phyloP scores from a whole-genome alignment of 2,329 filamentous ascomycete species.

The Ceratocystis ficicola region DNA sequence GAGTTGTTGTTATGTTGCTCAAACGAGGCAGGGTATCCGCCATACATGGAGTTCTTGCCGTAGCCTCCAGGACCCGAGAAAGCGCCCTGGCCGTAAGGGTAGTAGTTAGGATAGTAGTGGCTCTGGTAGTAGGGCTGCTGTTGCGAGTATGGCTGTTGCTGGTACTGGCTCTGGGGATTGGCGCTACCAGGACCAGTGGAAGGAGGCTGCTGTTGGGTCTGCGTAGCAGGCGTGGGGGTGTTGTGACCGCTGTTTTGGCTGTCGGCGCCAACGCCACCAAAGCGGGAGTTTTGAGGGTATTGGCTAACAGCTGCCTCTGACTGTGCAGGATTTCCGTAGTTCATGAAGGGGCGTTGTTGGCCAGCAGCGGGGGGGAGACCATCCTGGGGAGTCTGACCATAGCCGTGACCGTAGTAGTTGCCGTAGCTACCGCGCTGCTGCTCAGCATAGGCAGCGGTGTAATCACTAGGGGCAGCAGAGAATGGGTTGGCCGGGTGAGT shows the following conservation, averaged over 20 bases:
- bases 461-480: constrained; percentile 66
- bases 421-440: constrained; percentile 64
- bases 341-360: constrained; percentile 52
- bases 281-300: constrained; percentile 60
- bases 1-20: constrained; percentile 39
- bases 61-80: constrained; percentile 35
- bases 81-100: constrained; percentile 41
- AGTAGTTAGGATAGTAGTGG: constrained; percentile 52
- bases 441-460: constrained; percentile 76
- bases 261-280: constrained; percentile 49
- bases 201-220: constrained; percentile 38
- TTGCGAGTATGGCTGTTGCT: constrained; percentile 33
- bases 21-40: constrained; percentile 46
- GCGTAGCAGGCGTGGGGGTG: constrained; percentile 68
- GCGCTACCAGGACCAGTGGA: constrained; percentile 26
- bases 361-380: constrained; percentile 36
- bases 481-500: constrained; percentile 53
- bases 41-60: constrained; percentile 43
- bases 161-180: constrained; percentile 42
- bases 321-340: constrained; percentile 52
- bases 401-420: constrained; percentile 45
- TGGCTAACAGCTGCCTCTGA: constrained; percentile 48
- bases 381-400: constrained; percentile 59
- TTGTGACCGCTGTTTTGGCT: constrained; percentile 78
- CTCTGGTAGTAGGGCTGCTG: constrained; percentile 48